Base-by-base conservation (phyloP, 176 grass and related monocot genomes). In the Oryza glaberrima region DNA sequence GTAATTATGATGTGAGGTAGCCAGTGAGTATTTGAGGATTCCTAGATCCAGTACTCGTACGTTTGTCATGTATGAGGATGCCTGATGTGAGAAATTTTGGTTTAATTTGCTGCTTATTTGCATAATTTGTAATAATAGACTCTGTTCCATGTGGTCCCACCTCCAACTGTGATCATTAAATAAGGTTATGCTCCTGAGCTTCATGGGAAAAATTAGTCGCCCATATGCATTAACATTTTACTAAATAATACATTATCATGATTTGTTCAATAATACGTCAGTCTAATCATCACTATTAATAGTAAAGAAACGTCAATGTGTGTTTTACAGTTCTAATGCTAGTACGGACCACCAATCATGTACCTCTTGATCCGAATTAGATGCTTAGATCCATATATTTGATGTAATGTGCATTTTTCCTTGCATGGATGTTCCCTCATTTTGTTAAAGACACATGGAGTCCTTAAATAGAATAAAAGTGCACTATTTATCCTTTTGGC, bases 141-240 rank as follows among this genome's bases (percentile, higher is more conserved):
- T 43, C 6, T 65, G 60, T 36, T 79, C 11, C 28, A 32, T 63
- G 19, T 28, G 10, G 43, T 65, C 6, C 20, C 4, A 71, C 3
- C 11, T 35, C 35, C 7, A 71, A 7, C 11, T 35, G 17, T 73
- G 64, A 74, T 79, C 40, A 36, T 80, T 17, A 49, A 15, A 64
- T 83, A 72, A 40, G 54, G 23, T 81, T 72, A 63, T 44, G 9
- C 51, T 83, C 36, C 12, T 26, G 54, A 34, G 35, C 13, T 76
- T 68, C 8, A 54, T 11, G 5, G 45, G 19, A 40, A 60, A 60
- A 77, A 69, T 16, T 56, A 70, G n/a, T 77, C 77, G 43, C 11
- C 1, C 0, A 9, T 70, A 75, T 86, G 28, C 82, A 81, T 81
- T 72, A 5, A 81, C 48, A 65, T n/a, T 76, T 89, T 70, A 16